Evolutionary conservation across 2,329 filamentous ascomycete species (phyloP).

Genomic region (Thermothelomyces thermophilus): DNA sequence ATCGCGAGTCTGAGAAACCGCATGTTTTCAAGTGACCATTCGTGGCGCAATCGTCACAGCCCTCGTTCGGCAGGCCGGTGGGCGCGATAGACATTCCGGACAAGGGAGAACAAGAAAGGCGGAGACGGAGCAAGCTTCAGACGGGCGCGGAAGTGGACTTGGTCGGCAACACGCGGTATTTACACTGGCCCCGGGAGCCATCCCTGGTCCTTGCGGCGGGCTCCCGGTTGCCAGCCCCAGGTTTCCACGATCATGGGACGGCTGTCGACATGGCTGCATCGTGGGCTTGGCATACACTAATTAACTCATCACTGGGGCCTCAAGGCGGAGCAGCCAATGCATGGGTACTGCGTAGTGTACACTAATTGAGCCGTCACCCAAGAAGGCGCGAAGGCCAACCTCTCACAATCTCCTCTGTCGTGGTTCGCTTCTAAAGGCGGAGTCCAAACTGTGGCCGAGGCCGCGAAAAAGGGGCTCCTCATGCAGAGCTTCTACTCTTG

Average conservation of each 20-base stretch:
- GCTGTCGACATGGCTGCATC: not conserved
- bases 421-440: no score
- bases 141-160: not conserved
- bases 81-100: not conserved
- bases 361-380: not conserved
- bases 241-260: conserved; percentile 2
- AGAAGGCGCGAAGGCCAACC: not conserved
- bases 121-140: not conserved
- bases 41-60: conserved; percentile 1
- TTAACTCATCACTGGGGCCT: not conserved
- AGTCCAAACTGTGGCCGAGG: not conserved
- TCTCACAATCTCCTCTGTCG: conserved; percentile 7
- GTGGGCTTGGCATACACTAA: not conserved
- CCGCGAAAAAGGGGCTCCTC: not conserved
- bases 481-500: not conserved
- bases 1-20: conserved; percentile 5
- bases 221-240: conserved; percentile 1
- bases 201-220: not conserved
- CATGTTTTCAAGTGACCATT: conserved; percentile 16
- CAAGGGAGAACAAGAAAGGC: not conserved
- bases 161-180: conserved; percentile 3
- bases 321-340: not conserved
- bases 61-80: conserved; percentile 1
- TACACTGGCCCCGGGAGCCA: not conserved
- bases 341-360: no score